Base-by-base conservation (phyloP, 768 basidiomycete genomes). In the Tylopilus rubrobrunneus region DNA sequence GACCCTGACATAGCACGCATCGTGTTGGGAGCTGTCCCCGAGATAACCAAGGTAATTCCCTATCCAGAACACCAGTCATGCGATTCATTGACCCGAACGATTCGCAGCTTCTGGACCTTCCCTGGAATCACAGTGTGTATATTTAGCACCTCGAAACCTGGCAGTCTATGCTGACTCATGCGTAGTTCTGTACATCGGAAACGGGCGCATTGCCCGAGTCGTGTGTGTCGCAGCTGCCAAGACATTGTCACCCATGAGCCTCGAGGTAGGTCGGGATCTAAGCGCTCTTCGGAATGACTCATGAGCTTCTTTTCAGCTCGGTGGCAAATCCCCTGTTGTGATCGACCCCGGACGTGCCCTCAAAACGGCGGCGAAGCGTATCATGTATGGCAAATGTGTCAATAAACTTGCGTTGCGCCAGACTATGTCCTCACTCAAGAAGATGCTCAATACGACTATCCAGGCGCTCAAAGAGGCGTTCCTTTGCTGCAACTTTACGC, bases 371-470 rank as follows among this genome's bases (percentile, higher is more conserved):
- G 87, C 88, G 3, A 78, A 77, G 41, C 78, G 91, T n/a, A 75
- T 94, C 42, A 67, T 92, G 34, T 92, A 89, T 88, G 89, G 89
- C n/a, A 90, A 90, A 61, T 70, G 73, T 45, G 68, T 73, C n/a
- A 94, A 94, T 59, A 92, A 73, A 83, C 83, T 1, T 93, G 91
- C 53, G 74, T 85, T 4, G 82, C 87, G 5, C 80, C 81, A 1
- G 80, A 82, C 57, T 81, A 81, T 56, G 59, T 77, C 21, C 71
- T 82, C n/a, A 71, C 82, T 9, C 74, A 73, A 6, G 67, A 69
- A 34, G 65, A 64, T 7, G 65, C 69, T n/a, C 70, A 78, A 76
- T 19, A 19, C 56, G 29, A 55, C 79, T 23, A 52, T 76, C 19
- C 66, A 66, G 15, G 80, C 74, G 7, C 56, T 81, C 27, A 70